Base-by-base conservation (phyloP, 129 eudicot species). In the Solidago caesia region DNA sequence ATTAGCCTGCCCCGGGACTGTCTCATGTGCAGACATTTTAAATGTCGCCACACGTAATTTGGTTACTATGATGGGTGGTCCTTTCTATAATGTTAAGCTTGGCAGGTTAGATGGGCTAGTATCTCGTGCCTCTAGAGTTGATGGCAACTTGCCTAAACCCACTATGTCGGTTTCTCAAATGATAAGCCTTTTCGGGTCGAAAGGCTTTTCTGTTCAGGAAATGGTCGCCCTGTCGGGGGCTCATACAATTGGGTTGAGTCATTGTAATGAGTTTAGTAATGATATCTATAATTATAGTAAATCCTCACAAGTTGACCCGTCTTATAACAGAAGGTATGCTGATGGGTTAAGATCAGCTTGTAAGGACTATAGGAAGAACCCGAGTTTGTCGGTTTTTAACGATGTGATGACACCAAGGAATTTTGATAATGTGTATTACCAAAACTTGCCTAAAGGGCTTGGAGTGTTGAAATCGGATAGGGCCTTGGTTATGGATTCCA, bases 211-310 rank as follows among this genome's bases (percentile, higher is more conserved):
- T 2, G 53, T 75, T 4, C 89, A 83, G 70, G 98, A 92, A 74
- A 92, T 87, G 90, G 98, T 92, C 1, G 98, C 90, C 0, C 42
- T 92, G 53, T 66, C 88, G 21, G 96, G 98, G 1, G 98, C 96
- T 13, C 95, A 85, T 85, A 89, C 96, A 0, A 89, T 92, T 48
- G 98, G 98, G 2, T 79, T 92, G 42, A 82, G 88, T 0, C 97
- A 92, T 61, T 89, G 98, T 70, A 84, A 71, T n/a, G 98, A 89
- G 44, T 84, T 92, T 80, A 82, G 81, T 68, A 72, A 85, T 4
- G 83, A 81, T 11, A 76, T 92, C 7, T 92, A 89, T 85, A 84
- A 87, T 60, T 87, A 80, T 77, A 92, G 84, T 82, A 15, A 65
- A 7, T 76, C 80, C 0, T 21, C 45, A 0, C 80, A 80, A 13